phyloP scores from a whole-genome alignment of 495 filamentous ascomycete species.

The Annulohypoxylon stygium region DNA sequence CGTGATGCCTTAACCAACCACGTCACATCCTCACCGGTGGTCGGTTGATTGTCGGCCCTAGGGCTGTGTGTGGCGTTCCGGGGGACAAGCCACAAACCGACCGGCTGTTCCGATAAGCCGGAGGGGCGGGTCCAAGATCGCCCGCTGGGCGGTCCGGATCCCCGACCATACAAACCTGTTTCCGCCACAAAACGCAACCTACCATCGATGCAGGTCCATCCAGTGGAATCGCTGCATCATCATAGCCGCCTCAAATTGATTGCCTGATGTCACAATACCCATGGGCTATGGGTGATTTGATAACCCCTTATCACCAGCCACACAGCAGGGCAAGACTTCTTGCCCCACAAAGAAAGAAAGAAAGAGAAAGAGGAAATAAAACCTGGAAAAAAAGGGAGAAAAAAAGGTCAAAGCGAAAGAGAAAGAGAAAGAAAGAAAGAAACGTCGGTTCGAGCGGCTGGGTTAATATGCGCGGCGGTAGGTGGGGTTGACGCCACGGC shows the following conservation, averaged over 20 bases:
- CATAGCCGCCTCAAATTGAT: not conserved
- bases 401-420: conserved; percentile 53
- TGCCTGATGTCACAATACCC: too few relatives aligned
- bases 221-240: not conserved
- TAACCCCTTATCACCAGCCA: conserved; percentile 12
- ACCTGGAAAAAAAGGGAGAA: conserved; percentile 51
- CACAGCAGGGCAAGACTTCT: conserved; percentile 36
- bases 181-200: not conserved
- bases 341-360: conserved; percentile 53
- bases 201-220: not conserved
- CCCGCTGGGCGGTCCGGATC: not conserved
- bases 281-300: not conserved
- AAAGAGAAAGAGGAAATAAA: conserved; percentile 58
- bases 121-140: not conserved
- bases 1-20: not conserved
- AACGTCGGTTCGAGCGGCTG: conserved; percentile 30
- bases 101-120: not conserved
- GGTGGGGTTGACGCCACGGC: conserved; percentile 28
- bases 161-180: not conserved
- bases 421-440: conserved; percentile 63
- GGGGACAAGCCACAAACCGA: not conserved
- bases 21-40: not conserved
- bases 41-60: not conserved
- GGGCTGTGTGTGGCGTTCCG: not conserved
- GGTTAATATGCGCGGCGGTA: conserved; percentile 41